Base-by-base conservation (phyloP, 164 flowering plant species). In the Vitis amurensis region DNA sequence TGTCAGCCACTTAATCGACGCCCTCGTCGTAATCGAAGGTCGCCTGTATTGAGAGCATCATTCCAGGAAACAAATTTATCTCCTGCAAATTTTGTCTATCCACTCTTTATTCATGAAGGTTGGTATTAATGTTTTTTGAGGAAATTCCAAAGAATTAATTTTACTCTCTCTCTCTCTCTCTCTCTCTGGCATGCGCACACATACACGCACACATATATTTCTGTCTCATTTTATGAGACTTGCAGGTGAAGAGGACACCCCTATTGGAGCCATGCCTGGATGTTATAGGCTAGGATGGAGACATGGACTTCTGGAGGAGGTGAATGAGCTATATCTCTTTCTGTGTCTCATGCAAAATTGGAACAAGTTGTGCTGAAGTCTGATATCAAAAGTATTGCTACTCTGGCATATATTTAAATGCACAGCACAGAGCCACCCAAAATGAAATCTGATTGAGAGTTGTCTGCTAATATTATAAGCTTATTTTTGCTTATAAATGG, bases 221-320 rank as follows among this genome's bases (percentile, higher is more conserved):
- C 44, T 37, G 17, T 66, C 73, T 73, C 6, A 50, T 71, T 58
- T 63, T 70, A 8, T 29, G 53, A 62, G 13, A 49, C 61, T 73
- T 86, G 71, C 88, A 92, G 97, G 98, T 64, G 91, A 90, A 76
- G 98, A 91, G 77, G 97, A 95, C 73, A 82, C 97, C 6, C 99
- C 99, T 27, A 95, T 95, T 81, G 98, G 97, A 73, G 99, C 99
- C 57, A 95, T 93, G 99, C 99, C 99, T 60, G 98, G 99, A 64
- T 93, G 99, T 67, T 95, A 88, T 74, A 89, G 99, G 83, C 93
- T 93, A 59, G 99, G 99, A 30, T 93, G 99, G 99, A 87, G 97
- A 77, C 97, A 93, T 80, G 99, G 99, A 59, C 93, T 93, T 75
- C 63, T 95, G 23, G 91, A 90, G 78, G 98, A 95, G 97, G 99